Evolutionary conservation across 139 green algal genomes (phyloP).

Genomic region (Chlamydomonas urium): DNA sequence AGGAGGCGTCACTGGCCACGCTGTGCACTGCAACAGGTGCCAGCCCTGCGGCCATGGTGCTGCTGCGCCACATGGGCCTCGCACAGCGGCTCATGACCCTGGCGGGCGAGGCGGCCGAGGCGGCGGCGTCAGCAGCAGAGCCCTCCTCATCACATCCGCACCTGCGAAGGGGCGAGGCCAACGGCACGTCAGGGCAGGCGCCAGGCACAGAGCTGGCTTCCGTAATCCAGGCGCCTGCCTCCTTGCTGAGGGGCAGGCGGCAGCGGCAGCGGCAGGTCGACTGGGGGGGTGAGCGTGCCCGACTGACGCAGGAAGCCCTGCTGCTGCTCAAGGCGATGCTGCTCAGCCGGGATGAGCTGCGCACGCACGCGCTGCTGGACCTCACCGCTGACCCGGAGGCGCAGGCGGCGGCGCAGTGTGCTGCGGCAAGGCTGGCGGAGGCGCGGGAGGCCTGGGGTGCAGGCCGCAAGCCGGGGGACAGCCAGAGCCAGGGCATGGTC

Average conservation of each 20-base stretch:
- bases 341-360: not conserved
- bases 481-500: not conserved
- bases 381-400: not conserved
- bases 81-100: not conserved
- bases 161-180: not conserved
- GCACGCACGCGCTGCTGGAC: not conserved
- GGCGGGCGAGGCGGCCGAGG: not conserved
- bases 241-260: too few species aligned
- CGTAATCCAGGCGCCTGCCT: too few species aligned
- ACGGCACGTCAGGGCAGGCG: too few species aligned
- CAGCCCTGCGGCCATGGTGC: not conserved
- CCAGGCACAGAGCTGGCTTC: not conserved
- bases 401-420: not conserved
- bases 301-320: constrained; percentile 4
- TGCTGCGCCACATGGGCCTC: not conserved
- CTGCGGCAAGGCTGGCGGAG: not conserved
- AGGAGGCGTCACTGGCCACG: not conserved
- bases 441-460: not conserved
- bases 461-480: not conserved
- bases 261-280: too few species aligned
- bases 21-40: not conserved
- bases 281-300: not conserved
- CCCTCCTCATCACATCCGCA: too few species aligned
- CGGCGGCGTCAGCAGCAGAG: too few species aligned
- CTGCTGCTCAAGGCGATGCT: constrained; percentile 11